Evolutionary conservation across 2,329 filamentous ascomycete genomes (phyloP).

Genomic region (Pestalotiopsis sp.): DNA sequence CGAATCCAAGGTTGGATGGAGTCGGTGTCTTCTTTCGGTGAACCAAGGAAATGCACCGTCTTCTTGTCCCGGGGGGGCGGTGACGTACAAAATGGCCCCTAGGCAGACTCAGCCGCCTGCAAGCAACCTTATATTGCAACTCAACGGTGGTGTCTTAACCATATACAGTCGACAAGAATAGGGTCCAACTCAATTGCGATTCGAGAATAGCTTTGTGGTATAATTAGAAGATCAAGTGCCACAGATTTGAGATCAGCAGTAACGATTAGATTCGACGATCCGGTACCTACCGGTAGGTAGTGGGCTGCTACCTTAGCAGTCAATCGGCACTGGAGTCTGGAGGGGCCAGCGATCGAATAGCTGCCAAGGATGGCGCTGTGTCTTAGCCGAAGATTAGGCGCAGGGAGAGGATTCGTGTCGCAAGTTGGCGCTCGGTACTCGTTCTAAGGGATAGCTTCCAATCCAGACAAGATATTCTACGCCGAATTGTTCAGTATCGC

Average conservation of each 20-base stretch:
- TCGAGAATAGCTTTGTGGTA: background rate
- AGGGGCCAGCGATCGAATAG: background rate
- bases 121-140: background rate
- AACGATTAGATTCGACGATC: background rate
- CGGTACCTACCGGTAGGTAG: background rate
- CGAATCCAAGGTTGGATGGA: too few relatives aligned
- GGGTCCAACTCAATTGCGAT: background rate
- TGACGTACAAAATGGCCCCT: background rate
- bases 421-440: background rate
- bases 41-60: too few relatives aligned
- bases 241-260: background rate
- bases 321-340: background rate
- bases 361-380: background rate
- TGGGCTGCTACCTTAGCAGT: background rate
- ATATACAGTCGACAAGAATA: background rate
- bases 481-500: background rate
- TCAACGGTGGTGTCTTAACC: background rate
- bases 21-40: too few relatives aligned
- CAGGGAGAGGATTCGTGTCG: background rate
- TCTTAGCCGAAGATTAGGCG: slow-evolving; percentile 9
- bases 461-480: background rate
- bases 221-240: background rate
- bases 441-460: background rate
- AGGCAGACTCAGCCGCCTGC: background rate
- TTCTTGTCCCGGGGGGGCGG: background rate